A percentile compares a stretch with the other conserved stretches of the same genome.
phyloP scores from a whole-genome alignment of 805 yeast species.

The Spathaspora gorwiae region DNA sequence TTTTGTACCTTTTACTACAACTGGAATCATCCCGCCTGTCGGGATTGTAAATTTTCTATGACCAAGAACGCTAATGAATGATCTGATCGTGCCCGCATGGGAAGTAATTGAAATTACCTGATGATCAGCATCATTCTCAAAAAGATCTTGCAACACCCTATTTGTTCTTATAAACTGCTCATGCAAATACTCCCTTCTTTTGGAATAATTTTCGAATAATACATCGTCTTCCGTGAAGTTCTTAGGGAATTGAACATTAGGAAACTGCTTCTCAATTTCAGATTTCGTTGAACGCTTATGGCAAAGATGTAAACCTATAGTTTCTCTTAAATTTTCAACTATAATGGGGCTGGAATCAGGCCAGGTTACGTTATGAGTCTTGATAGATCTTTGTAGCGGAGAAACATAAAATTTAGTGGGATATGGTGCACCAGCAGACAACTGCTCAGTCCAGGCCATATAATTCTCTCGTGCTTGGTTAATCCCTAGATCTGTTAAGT shows the following conservation, averaged over 20 bases:
- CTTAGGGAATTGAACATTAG: conserved; percentile 35
- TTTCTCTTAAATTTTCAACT: conserved; percentile 52
- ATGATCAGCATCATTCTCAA: conserved; percentile 21
- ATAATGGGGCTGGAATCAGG: conserved; percentile 26
- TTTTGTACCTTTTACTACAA: conserved; percentile 42
- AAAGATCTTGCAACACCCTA: conserved; percentile 33
- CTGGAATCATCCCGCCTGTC: conserved; percentile 59
- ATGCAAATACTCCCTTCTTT: conserved; percentile 32
- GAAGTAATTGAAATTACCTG: conserved; percentile 46
- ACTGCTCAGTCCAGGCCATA: conserved; percentile 37
- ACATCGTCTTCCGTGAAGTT: conserved; percentile 45
- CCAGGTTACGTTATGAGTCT: conserved; percentile 50
- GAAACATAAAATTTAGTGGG: conserved; percentile 52
- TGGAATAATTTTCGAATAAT: conserved; percentile 31
- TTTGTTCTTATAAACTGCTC: conserved; percentile 48
- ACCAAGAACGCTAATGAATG: conserved; percentile 45
- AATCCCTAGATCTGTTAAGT: conserved; percentile 48
- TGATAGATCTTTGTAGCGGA: conserved; percentile 55
- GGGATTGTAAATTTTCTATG: conserved; percentile 52
- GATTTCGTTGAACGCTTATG: conserved; percentile 45
- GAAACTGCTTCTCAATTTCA: conserved; percentile 29
- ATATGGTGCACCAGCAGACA: conserved; percentile 41
- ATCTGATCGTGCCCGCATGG: conserved; percentile 58
- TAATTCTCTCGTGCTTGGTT: conserved; percentile 48
- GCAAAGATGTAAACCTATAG: conserved; percentile 54